Evolutionary conservation across 2,329 filamentous ascomycete species (phyloP), one percentile per base, ranked within the genome.

Genomic region (Aureobasidium subglaciale): DNA sequence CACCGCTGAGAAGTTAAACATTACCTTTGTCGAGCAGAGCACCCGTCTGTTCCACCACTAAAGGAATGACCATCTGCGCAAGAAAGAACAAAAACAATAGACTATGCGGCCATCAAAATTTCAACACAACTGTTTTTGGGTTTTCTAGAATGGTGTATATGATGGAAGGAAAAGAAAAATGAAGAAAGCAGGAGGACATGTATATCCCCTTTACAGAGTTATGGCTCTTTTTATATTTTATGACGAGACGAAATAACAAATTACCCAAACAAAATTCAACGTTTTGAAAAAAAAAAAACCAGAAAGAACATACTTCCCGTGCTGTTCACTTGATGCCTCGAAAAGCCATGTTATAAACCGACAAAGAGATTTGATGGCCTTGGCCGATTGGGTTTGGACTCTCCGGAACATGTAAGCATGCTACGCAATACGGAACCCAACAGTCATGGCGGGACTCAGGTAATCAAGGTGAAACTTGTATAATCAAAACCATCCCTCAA

Each of bases 21-120:
- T 97, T 65, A 90, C 87, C 41, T 96, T 97, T 73, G 87, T 97
- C 34, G 90, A 99, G 80, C 93, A 99, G 79, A 90, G 87, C 70
- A 86, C 88, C 58, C 84, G 93, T 64, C 80, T 97, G 62, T 97
- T 97, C 85, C 92, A 96, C 74, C 92, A 97, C 75, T 97, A 56
- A 27, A 45, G 10, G 5, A 18, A 25, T 13, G 11, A 34, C 15
- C 16, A 18, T 22, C 16, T 29, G 15, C 2, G 9, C 24, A n/a
- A 15, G n/a, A 13, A 29, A 15, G 8, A 16, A 15, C 15, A 34
- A 34, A 20, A 9, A 22, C 18, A 24, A 25, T 41, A 25, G 38
- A 41, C 15, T 30, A 34, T 37, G 24, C 46, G 46, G n/a, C n/a
- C n/a, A n/a, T n/a, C n/a, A n/a, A n/a, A n/a, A n/a, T 38, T 27